phyloP scores from a whole-genome alignment of 495 filamentous ascomycete genomes.

The Apodospora peruviana region DNA sequence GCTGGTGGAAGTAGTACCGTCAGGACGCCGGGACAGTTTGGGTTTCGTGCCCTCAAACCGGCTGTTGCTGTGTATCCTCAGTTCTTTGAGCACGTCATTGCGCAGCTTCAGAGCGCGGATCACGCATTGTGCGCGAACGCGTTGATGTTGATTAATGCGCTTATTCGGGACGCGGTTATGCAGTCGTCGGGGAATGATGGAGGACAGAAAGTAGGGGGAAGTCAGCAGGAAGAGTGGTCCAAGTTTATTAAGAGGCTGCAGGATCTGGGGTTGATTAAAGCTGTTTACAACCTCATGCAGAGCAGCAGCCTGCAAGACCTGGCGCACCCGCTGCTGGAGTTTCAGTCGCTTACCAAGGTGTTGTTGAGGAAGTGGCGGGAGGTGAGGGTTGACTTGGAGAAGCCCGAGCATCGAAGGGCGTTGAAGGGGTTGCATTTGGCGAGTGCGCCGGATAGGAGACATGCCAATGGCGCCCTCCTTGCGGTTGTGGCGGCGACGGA shows the following conservation, averaged over 20 bases:
- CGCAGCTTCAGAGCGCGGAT: slow-evolving; percentile 82
- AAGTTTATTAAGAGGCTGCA: slow-evolving; percentile 91
- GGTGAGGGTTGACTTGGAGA: slow-evolving; percentile 74
- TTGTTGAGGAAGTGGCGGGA: slow-evolving; percentile 88
- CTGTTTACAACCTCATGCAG: slow-evolving; percentile 88
- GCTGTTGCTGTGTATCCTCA: slow-evolving; percentile 86
- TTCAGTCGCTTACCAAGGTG: slow-evolving; percentile 87
- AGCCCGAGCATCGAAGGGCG: slow-evolving; percentile 81
- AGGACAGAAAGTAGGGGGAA: slow-evolving; percentile 26
- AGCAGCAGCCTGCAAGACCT: slow-evolving; percentile 89
- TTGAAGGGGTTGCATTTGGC: slow-evolving; percentile 79
- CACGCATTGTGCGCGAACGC: slow-evolving; percentile 96
- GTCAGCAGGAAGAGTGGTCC: slow-evolving; percentile 71
- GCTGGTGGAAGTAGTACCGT: slow-evolving; percentile 8
- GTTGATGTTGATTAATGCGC: slow-evolving; percentile 86
- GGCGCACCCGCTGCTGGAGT: slow-evolving; percentile 88
- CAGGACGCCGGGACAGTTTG: slow-evolving; percentile 55
- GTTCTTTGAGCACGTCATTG: slow-evolving; percentile 91
- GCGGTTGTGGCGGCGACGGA: slow-evolving; percentile 11
- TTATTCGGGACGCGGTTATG: slow-evolving; percentile 91
- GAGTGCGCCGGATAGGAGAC: slow-evolving; percentile 61
- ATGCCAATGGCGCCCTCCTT: slow-evolving; percentile 25
- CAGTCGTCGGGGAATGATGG: slow-evolving; percentile 73
- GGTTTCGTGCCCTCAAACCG: slow-evolving; percentile 86
- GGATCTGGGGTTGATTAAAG: slow-evolving; percentile 88